Base-by-base conservation (phyloP, 2,329 filamentous ascomycete genomes). In the Phaeophleospora eucalypticola region DNA sequence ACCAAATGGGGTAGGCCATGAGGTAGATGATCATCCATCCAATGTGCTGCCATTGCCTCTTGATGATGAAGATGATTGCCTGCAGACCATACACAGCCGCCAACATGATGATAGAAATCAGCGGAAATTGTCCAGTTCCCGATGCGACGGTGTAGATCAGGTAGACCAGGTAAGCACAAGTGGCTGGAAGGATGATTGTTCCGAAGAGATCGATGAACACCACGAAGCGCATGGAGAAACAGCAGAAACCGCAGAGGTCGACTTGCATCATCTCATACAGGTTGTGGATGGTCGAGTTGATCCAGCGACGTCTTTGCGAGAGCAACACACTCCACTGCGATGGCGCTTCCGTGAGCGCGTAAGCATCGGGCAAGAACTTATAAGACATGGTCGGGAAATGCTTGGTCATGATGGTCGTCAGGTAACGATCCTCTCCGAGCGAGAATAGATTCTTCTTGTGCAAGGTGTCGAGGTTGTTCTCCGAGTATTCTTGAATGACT, bases 21-120 rank as follows among this genome's bases (percentile, higher is more conserved):
- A 98, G 79, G 71, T 98, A 98, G 65, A 98, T 97, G 57, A 98
- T 85, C 90, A 98, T 97, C 93, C 93, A 98, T 58, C 93, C 93
- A 51, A 98, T 81, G 65, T 97, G 91, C 67, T 98, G 90, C 93
- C 93, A 98, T 70, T 97, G 89, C 43, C 93, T 80, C 75, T 95
- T 96, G 60, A 97, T 76, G 59, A 97, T 89, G 73, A 98, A 98
- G 62, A 98, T 94, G 51, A 97, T 71, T 2, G 90, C 90, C 65
- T 98, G 93, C 2, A 98, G 81, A 77, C 93, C 93, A 63, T 98
- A 98, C 14, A 96, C 89, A 49, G 81, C 88, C 17, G 84, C 90
- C 65, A 98, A 71, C 78, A 98, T 91, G 64, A 87, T 77, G 55
- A 98, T 82, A 0, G 93, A 95, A 58, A 96, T 86, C 45, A 87